Conservation (phyloP, 2,329 filamentous ascomycete genomes). For the Pseudocercospora cruenta region DNA sequence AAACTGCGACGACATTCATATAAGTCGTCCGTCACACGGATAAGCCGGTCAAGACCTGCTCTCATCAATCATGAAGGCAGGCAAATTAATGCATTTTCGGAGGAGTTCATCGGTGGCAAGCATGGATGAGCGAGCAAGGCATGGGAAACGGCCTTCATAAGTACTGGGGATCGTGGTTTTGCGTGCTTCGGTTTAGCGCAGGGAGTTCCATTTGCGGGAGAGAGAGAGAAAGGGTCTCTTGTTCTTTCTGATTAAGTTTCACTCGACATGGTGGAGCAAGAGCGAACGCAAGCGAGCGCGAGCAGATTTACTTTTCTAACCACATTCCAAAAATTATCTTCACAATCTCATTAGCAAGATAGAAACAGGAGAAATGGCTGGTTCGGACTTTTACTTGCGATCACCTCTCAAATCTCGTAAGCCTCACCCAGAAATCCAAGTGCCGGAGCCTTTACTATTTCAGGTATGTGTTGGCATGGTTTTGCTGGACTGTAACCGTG, state of each 20-base stretch:
- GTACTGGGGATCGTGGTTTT: background rate
- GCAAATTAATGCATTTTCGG: slow-evolving; percentile 10
- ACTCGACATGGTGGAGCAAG: background rate
- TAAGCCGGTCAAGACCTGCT: background rate
- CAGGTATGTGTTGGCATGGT: slow-evolving; percentile 2
- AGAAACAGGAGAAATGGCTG: background rate
- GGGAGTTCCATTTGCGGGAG: background rate
- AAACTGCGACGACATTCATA: background rate
- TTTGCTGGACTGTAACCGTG: background rate
- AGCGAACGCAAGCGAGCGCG: background rate
- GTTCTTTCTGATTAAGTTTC: slow-evolving; percentile 3
- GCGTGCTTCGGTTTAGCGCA: slow-evolving; percentile 8
- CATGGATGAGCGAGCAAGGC: slow-evolving; percentile 1
- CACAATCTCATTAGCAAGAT: background rate
- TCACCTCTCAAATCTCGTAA: background rate
- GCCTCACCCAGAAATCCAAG: background rate
- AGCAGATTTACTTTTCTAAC: background rate
- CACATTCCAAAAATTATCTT: background rate
- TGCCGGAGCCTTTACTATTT: background rate
- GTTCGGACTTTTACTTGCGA: no score
- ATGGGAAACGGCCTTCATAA: background rate
- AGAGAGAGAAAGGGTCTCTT: background rate
- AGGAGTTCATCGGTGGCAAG: slow-evolving; percentile 5
- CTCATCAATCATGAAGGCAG: background rate
- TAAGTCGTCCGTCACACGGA: background rate